A percentile compares a stretch with the other conserved stretches of the same genome.
phyloP scores from a whole-genome alignment of 768 basidiomycete species.

The Neoboletus brunneissimus region DNA sequence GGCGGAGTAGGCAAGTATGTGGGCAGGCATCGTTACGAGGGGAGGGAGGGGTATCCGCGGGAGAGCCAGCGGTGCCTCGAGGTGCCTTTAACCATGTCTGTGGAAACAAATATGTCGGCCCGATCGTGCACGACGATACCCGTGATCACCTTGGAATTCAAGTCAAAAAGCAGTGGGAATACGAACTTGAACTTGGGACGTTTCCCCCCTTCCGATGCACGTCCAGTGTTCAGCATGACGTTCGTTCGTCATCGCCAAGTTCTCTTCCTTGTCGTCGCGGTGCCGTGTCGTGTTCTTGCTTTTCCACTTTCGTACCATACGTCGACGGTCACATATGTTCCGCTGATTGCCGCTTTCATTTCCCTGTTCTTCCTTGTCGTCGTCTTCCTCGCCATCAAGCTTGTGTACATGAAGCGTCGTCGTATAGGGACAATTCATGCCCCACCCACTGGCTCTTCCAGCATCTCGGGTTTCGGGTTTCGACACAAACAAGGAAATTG shows the following conservation, averaged over 20 bases:
- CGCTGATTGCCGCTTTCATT: slow-evolving; percentile 14
- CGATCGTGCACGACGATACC: neutral
- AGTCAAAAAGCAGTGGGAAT: slow-evolving; percentile 4
- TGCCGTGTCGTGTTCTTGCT: slow-evolving; percentile 9
- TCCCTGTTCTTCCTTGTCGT: slow-evolving; percentile 18
- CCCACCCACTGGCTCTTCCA: slow-evolving; percentile 1
- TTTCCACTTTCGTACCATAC: slow-evolving; percentile 8
- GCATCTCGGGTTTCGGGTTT: neutral
- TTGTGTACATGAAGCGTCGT: slow-evolving; percentile 29
- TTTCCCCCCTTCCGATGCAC: neutral
- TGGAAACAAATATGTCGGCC: neutral
- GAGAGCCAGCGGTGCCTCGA: neutral
- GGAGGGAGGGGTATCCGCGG: neutral
- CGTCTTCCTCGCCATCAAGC: slow-evolving; percentile 20
- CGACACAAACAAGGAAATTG: slow-evolving; percentile 6
- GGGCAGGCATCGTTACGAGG: slow-evolving; percentile 24
- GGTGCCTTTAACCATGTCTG: neutral
- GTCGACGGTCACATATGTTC: slow-evolving; percentile 3
- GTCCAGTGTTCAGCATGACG: slow-evolving; percentile 6
- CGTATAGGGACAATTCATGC: slow-evolving; percentile 28
- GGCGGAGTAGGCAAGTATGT: slow-evolving; percentile 58
- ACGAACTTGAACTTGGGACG: slow-evolving; percentile 1
- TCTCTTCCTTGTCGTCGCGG: neutral
- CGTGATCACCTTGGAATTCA: slow-evolving; percentile 19
- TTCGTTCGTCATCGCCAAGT: neutral